phyloP scores from a whole-genome alignment of 148 eudicot genomes.

The Talinum fruticosum region DNA sequence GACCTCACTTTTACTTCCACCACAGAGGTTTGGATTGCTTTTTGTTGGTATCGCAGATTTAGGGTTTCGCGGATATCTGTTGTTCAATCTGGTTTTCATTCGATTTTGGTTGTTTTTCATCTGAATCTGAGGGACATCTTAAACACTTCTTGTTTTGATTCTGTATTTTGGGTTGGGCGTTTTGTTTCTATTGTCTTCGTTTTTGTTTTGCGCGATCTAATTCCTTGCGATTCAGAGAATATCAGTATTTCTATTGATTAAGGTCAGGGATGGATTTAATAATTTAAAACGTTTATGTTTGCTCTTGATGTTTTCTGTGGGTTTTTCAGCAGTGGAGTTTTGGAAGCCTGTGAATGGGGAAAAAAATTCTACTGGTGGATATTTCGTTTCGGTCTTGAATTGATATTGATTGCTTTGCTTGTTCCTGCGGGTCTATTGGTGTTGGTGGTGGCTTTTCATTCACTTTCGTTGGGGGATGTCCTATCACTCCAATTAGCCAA shows the following conservation, averaged over 20 bases:
- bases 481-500: neutral
- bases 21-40: slow-evolving; percentile 34
- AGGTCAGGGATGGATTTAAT: neutral
- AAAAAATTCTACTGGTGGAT: neutral
- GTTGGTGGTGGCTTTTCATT: neutral
- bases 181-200: neutral
- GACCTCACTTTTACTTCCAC: slow-evolving; percentile 25
- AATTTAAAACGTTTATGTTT: neutral
- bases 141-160: slow-evolving; percentile 1
- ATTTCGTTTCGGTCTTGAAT: neutral
- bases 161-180: neutral
- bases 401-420: neutral
- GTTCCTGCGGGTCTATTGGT: neutral
- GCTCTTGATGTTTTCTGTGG: neutral
- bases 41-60: neutral
- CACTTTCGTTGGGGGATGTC: neutral
- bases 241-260: too few relatives aligned
- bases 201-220: neutral
- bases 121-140: neutral
- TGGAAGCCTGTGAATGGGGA: neutral
- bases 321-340: neutral
- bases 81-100: neutral
- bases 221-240: neutral
- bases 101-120: neutral
- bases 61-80: slow-evolving; percentile 16